Conservation (phyloP, 441 rosid genomes). For the Populus trichocarpa region DNA sequence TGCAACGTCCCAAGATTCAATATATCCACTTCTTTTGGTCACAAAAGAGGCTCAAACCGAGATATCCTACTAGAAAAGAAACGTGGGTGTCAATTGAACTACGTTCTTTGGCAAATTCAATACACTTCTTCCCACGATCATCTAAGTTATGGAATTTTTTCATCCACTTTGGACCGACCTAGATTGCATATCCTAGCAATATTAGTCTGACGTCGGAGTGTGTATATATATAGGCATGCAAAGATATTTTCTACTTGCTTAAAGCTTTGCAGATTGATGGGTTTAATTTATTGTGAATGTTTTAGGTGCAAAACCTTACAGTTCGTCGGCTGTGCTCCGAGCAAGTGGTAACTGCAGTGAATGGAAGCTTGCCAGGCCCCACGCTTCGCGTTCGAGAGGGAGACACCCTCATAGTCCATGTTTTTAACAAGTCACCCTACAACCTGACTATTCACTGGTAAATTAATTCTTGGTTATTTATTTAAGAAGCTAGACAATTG, state of each 20-base stretch:
- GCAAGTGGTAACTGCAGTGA: slow-evolving; percentile 66
- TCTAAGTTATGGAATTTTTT: too few relatives aligned
- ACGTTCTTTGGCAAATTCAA: too few relatives aligned
- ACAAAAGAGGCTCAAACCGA: too few relatives aligned
- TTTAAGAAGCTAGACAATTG: too few relatives aligned
- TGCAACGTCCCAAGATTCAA: not conserved
- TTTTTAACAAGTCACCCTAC: slow-evolving; percentile 73
- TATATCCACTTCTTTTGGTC: not conserved
- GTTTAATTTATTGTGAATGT: not conserved
- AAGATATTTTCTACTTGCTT: not conserved
- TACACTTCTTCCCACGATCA: too few relatives aligned
- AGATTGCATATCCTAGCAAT: not conserved
- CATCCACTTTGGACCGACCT: not conserved
- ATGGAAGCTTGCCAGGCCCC: slow-evolving; percentile 82
- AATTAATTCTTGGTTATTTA: not conserved
- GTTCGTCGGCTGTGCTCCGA: slow-evolving; percentile 49
- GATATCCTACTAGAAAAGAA: too few relatives aligned
- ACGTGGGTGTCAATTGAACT: too few relatives aligned
- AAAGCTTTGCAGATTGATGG: not conserved
- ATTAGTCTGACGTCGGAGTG: not conserved
- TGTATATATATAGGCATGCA: not conserved
- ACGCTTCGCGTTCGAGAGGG: slow-evolving; percentile 58
- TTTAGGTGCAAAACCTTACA: slow-evolving; percentile 68
- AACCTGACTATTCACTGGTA: slow-evolving; percentile 88
- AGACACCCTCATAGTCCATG: slow-evolving; percentile 71